Percentiles rank a stretch among this genome's conserved stretches.
Conservation (phyloP, 2,329 filamentous ascomycete species). For the Fusarium cyanostomum region DNA sequence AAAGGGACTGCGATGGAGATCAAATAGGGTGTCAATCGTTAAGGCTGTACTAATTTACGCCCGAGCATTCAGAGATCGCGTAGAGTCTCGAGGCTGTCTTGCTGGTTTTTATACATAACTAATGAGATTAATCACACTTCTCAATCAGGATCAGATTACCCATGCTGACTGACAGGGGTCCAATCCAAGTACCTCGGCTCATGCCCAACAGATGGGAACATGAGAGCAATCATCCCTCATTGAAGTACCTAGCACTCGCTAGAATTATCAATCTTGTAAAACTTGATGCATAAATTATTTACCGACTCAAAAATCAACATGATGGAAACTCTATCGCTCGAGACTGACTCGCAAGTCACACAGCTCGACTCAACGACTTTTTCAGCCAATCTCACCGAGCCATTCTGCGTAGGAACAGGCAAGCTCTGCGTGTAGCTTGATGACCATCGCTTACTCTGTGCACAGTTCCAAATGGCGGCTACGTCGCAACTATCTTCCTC, state of each 20-base stretch:
- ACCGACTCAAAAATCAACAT: neutral
- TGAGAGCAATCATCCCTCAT: too few relatives aligned
- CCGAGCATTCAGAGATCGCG: too few relatives aligned
- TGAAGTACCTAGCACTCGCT: too few relatives aligned
- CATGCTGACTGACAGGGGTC: neutral
- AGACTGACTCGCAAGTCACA: conserved; percentile 14
- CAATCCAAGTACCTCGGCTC: neutral
- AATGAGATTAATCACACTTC: too few relatives aligned
- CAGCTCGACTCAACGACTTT: conserved; percentile 15
- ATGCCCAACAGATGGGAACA: neutral
- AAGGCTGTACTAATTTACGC: too few relatives aligned
- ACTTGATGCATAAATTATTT: neutral
- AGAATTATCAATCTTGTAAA: neutral
- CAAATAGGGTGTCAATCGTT: too few relatives aligned
- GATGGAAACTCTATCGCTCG: conserved; percentile 4
- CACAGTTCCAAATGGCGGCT: conserved; percentile 58
- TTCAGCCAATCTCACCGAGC: conserved; percentile 17
- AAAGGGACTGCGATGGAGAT: conserved; percentile 15
- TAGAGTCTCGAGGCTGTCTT: too few relatives aligned
- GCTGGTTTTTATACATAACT: too few relatives aligned
- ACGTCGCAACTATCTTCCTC: conserved; percentile 54
- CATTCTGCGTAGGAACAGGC: conserved; percentile 32
- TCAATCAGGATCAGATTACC: too few relatives aligned
- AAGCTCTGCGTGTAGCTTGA: neutral
- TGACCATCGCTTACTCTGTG: neutral